Evolutionary conservation across 2,329 filamentous ascomycete species (phyloP), one percentile per base, ranked within the genome.

Genomic region (Phialophora chinensis): DNA sequence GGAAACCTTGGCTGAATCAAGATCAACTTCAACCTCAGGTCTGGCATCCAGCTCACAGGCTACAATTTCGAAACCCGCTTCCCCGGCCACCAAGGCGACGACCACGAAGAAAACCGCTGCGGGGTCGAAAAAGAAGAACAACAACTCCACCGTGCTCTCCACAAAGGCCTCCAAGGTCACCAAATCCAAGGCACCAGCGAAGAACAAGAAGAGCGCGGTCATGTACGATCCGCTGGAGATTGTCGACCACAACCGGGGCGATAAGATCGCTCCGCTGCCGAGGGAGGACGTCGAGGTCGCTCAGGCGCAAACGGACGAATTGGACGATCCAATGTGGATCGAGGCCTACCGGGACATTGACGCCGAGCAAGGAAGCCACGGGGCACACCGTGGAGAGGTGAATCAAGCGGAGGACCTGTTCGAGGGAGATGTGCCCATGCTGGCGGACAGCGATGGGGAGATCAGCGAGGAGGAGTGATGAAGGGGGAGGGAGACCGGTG

Each of bases 381-480:
- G 31, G 8, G 1, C 1, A 31, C 31, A 31, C 31, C 31, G 2
- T 3, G 31, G 20, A 25, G 47, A 27, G n/a, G 12, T 50, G 20
- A 2, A 12, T 10, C 12, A n/a, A 17, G 47, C 4, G 47, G 49
- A 52, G 6, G 49, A 52, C 20, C 49, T 52, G 20, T 52, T 27
- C 23, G 49, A 14, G 25, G 49, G 25, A 11, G 20, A 29, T 7
- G 20, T 5, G 49, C 20, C 38, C 17, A 17, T 44, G 38, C 17
- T 44, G 38, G 49, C 49, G 10, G 49, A 27, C 20, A 52, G 49
- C 8, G 49, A 52, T 20, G 49, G 60, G 12, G 60, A 62, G 17
- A 33, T 62, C 17, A 62, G 60, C 35, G 60, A 62, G 38, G 60
- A 54, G 52, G 59, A 62, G 11, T 62, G 38, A 38, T 25, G 59